Evolutionary conservation across 371 early-diverging fungal species (phyloP).

Genomic region (Mucor irregularis): DNA sequence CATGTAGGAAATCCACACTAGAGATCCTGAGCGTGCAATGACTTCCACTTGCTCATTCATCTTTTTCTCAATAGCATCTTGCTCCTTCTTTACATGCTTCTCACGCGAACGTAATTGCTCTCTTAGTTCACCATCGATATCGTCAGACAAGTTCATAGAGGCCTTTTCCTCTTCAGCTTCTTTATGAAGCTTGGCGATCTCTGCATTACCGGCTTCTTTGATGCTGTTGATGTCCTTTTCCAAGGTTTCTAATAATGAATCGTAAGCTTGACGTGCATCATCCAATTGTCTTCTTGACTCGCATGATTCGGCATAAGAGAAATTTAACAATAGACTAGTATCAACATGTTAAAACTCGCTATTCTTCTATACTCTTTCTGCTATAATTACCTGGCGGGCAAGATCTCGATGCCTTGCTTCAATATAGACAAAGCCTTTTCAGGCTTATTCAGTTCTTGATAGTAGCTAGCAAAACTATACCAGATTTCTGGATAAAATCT

Average conservation of each 20-base stretch:
- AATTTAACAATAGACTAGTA: constrained; percentile 76
- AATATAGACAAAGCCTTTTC: constrained; percentile 79
- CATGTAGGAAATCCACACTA: constrained; percentile 91
- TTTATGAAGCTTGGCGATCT: constrained; percentile 49
- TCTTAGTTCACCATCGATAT: constrained; percentile 80
- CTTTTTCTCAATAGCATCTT: constrained; percentile 61
- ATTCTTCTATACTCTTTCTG: background rate
- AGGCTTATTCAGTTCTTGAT: constrained; percentile 61
- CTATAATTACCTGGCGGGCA: constrained; percentile 49
- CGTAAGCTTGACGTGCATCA: constrained; percentile 73
- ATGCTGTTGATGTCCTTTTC: constrained; percentile 54
- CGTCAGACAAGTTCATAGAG: constrained; percentile 56
- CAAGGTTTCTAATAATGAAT: constrained; percentile 63
- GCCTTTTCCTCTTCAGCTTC: constrained; percentile 46
- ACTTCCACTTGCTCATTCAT: constrained; percentile 64
- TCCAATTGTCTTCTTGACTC: constrained; percentile 74
- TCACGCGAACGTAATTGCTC: constrained; percentile 70
- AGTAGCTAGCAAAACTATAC: constrained; percentile 70
- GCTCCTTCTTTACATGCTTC: constrained; percentile 67
- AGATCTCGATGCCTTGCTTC: constrained; percentile 69
- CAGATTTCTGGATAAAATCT: constrained; percentile 91
- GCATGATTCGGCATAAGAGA: constrained; percentile 84
- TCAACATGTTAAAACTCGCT: background rate
- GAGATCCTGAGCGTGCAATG: constrained; percentile 60
- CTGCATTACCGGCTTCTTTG: constrained; percentile 47